Conservation (phyloP, 208 protist genomes). For the Wallacemonas rigidus region DNA sequence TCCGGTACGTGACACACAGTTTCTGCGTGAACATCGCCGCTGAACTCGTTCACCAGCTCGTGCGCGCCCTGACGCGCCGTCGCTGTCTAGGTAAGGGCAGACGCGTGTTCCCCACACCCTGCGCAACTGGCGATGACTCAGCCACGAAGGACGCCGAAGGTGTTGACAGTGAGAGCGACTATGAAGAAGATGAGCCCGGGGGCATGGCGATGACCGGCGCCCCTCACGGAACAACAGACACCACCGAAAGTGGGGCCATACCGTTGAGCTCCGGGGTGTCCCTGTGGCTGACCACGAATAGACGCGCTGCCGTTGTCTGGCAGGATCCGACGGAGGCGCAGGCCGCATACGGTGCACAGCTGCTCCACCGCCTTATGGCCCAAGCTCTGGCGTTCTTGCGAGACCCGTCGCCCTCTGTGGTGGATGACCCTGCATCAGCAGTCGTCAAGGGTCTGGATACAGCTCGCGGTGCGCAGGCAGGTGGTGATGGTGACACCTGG, state of each 20-base stretch:
- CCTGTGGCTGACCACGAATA: background rate
- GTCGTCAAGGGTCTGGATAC: background rate
- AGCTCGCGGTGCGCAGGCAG: background rate
- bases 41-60: conserved; percentile 8
- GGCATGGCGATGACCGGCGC: background rate
- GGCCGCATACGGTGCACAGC: background rate
- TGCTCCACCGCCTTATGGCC: background rate
- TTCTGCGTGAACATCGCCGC: background rate
- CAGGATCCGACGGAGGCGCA: conserved; percentile 12
- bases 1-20: background rate
- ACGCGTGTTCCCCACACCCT: background rate
- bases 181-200: background rate
- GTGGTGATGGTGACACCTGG: background rate
- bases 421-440: too few species aligned
- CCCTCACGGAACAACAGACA: too few species aligned
- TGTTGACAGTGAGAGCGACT: background rate
- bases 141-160: background rate
- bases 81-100: background rate
- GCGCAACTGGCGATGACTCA: background rate
- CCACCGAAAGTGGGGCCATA: background rate
- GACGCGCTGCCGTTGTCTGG: background rate
- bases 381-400: background rate
- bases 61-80: conserved; percentile 9
- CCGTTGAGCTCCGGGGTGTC: background rate
- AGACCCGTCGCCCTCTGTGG: background rate